phyloP scores from a whole-genome alignment of 2,329 filamentous ascomycete species.

The Xylaria sp. region DNA sequence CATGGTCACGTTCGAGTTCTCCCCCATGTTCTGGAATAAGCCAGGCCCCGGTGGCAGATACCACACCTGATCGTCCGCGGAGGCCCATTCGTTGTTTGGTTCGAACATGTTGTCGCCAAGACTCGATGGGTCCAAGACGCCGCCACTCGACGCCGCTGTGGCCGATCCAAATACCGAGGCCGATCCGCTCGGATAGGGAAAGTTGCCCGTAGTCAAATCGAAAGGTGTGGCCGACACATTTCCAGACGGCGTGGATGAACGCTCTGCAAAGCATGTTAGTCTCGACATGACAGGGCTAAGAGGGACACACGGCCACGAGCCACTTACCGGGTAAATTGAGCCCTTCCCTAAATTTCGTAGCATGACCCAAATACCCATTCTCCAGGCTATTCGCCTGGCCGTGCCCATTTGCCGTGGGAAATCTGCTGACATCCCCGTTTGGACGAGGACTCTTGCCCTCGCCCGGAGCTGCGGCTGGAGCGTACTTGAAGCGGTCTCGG shows the following conservation, averaged over 20 bases:
- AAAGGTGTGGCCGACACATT: slow-evolving; percentile 67
- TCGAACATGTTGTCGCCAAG: slow-evolving; percentile 48
- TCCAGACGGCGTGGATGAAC: slow-evolving; percentile 46
- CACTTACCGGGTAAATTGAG: slow-evolving; percentile 36
- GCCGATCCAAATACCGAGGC: slow-evolving; percentile 53
- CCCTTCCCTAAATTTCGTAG: slow-evolving; percentile 33
- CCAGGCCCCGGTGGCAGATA: slow-evolving; percentile 66
- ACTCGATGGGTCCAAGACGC: slow-evolving; percentile 35
- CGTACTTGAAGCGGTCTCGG: slow-evolving; percentile 73
- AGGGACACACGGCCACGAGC: background rate
- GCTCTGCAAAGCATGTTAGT: slow-evolving; percentile 36
- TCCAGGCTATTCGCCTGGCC: slow-evolving; percentile 34
- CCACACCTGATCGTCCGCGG: slow-evolving; percentile 67
- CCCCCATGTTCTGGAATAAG: slow-evolving; percentile 65
- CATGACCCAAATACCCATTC: slow-evolving; percentile 30
- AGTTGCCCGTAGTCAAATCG: slow-evolving; percentile 57
- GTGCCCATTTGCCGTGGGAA: slow-evolving; percentile 33
- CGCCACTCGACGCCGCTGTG: slow-evolving; percentile 46
- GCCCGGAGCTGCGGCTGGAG: slow-evolving; percentile 48
- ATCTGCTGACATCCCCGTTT: slow-evolving; percentile 36
- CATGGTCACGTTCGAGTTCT: slow-evolving; percentile 64
- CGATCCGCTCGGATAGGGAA: slow-evolving; percentile 54
- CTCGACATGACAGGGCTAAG: background rate
- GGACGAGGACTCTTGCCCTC: slow-evolving; percentile 46
- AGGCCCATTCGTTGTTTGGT: slow-evolving; percentile 54